These are phyloP conservation scores for Pseudogymnoascus sp. DNA, from an alignment of 2,329 filamentous ascomycete species.

Conservation along the genomic window DNA sequence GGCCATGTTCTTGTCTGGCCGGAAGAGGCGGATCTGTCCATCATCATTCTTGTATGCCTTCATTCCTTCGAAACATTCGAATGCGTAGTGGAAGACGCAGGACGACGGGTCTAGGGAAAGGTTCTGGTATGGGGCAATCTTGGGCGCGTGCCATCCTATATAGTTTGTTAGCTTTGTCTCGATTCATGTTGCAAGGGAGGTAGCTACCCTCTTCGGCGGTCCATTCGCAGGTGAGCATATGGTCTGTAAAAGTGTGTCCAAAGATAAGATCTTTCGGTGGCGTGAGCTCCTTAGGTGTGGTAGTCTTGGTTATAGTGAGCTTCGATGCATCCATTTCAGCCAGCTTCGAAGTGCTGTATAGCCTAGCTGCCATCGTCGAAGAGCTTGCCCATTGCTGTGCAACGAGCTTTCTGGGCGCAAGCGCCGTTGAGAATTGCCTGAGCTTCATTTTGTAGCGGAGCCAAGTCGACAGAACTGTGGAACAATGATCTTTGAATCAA, in stretches of 20 bases:
- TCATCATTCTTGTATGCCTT: constrained; percentile 91
- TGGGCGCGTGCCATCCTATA: constrained; percentile 65
- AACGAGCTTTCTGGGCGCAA: constrained; percentile 4
- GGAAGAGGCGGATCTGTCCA: constrained; percentile 76
- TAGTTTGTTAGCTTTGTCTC: background rate
- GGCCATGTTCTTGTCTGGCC: constrained; percentile 92
- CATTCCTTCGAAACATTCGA: constrained; percentile 98
- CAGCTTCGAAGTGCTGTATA: constrained; percentile 34
- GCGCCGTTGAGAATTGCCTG: background rate
- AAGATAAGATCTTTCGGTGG: constrained; percentile 81
- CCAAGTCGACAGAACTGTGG: background rate
- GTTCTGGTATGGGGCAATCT: constrained; percentile 91
- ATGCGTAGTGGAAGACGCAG: constrained; percentile 97
- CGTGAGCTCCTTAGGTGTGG: constrained; percentile 61
- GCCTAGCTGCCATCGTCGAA: constrained; percentile 1
- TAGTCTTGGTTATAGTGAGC: constrained; percentile 66
- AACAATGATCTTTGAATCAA: background rate
- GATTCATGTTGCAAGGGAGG: background rate
- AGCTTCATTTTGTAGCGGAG: constrained; percentile 8
- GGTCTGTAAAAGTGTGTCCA: constrained; percentile 91
- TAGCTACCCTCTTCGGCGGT: constrained; percentile 54
- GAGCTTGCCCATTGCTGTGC: background rate
- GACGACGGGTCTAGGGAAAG: constrained; percentile 91
- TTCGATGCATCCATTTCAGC: constrained; percentile 67
- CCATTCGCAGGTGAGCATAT: constrained; percentile 96